These are phyloP conservation scores for Nakazawaea ambrosiae DNA, from an alignment of 805 yeast genomes.

Conservation along the genomic window DNA sequence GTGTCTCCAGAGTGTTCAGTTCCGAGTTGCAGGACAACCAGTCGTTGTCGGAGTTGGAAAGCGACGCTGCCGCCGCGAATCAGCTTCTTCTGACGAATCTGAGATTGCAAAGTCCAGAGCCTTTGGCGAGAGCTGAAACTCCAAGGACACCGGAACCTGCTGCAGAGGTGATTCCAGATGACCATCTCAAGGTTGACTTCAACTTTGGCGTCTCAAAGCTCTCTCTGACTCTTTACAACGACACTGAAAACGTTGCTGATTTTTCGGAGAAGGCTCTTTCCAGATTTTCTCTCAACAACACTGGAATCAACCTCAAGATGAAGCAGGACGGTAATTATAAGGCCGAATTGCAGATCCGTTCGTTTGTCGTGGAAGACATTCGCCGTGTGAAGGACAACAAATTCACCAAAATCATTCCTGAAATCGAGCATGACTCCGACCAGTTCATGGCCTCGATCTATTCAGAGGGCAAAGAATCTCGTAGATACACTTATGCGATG, in stretches of 20 bases:
- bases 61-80: conserved; percentile 63
- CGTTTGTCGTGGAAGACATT: conserved; percentile 75
- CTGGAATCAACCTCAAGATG: conserved; percentile 44
- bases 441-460: conserved; percentile 60
- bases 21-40: conserved; percentile 31
- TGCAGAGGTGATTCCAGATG: conserved; percentile 17
- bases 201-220: conserved; percentile 55
- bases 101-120: conserved; percentile 4
- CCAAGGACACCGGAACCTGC: conserved; percentile 22
- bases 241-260: conserved; percentile 31
- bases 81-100: conserved; percentile 24
- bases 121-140: background rate
- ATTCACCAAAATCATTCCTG: conserved; percentile 78
- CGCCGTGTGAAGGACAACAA: conserved; percentile 56
- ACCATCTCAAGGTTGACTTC: conserved; percentile 34
- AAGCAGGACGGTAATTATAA: conserved; percentile 46
- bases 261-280: conserved; percentile 42
- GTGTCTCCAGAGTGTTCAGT: conserved; percentile 48
- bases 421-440: conserved; percentile 48
- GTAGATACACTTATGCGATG: conserved; percentile 40
- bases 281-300: conserved; percentile 50
- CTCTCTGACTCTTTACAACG: conserved; percentile 53
- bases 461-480: conserved; percentile 32
- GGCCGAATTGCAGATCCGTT: conserved; percentile 56
- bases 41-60: conserved; percentile 38